These are phyloP conservation scores for Ogataea pignaliae DNA, from an alignment of 805 yeast species.

Conservation along the genomic window DNA sequence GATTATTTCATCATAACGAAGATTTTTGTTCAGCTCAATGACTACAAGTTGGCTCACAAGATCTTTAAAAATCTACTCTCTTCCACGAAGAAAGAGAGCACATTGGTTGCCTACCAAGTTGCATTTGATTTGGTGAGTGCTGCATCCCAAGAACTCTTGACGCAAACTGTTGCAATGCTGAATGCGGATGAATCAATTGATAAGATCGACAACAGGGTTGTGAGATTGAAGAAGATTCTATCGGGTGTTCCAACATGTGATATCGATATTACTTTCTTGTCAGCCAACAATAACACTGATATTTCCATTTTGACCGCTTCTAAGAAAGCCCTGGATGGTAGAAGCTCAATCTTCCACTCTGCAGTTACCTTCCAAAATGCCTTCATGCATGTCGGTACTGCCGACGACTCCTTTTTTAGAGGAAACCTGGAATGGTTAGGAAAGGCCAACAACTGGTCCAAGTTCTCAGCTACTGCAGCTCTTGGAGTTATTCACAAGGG, in stretches of 20 bases:
- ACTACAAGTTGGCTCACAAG: conserved; percentile 60
- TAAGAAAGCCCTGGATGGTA: conserved; percentile 78
- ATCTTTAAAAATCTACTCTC: conserved; percentile 59
- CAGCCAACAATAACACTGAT: conserved; percentile 85
- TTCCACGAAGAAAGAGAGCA: conserved; percentile 29
- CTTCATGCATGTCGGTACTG: conserved; percentile 92
- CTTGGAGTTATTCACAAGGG: conserved; percentile 96
- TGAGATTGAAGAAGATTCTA: conserved; percentile 61
- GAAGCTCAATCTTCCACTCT: conserved; percentile 90
- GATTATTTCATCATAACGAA: conserved; percentile 84
- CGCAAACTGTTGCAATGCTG: conserved; percentile 43
- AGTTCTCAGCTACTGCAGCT: conserved; percentile 96
- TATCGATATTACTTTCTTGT: conserved; percentile 80
- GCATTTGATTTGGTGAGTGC: conserved; percentile 92
- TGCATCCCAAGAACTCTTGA: conserved; percentile 85
- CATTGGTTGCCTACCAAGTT: conserved; percentile 76
- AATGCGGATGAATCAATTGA: conserved; percentile 26
- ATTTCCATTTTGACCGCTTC: conserved; percentile 75
- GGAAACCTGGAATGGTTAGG: conserved; percentile 93
- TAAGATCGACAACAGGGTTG: conserved; percentile 24
- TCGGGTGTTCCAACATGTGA: conserved; percentile 95
- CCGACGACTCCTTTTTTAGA: conserved; percentile 89
- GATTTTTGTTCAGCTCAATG: conserved; percentile 84
- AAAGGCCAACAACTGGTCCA: conserved; percentile 98
- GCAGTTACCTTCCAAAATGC: conserved; percentile 95